Evolutionary conservation across 2,329 filamentous ascomycete genomes (phyloP).

Genomic region (Leptographium wingfieldii): DNA sequence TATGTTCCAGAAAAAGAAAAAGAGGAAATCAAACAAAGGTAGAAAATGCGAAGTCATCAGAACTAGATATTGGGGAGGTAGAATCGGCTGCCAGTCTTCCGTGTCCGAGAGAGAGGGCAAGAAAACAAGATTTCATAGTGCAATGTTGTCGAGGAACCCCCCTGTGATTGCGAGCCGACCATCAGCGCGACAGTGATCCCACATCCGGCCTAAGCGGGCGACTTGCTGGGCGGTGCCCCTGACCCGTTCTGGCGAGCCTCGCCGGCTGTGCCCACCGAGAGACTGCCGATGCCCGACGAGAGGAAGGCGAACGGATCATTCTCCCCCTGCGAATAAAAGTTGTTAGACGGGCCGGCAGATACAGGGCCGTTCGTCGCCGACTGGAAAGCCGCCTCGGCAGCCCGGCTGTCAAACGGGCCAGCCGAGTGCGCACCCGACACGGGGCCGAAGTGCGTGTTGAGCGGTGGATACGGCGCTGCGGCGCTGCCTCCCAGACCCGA

Average conservation of each 20-base stretch:
- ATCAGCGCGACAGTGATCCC: not conserved
- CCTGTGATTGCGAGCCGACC: not conserved
- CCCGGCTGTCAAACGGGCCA: constrained; percentile 82
- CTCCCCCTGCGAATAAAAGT: constrained; percentile 53
- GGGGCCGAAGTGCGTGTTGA: constrained; percentile 71
- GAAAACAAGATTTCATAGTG: not conserved
- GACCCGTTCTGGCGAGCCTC: constrained; percentile 52
- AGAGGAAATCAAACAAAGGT: constrained; percentile 3
- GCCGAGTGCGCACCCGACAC: constrained; percentile 69
- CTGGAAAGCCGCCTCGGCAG: constrained; percentile 88
- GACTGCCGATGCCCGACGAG: constrained; percentile 56
- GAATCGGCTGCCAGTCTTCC: not conserved
- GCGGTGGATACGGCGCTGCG: constrained; percentile 64
- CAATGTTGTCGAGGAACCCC: not conserved
- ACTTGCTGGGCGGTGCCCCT: constrained; percentile 44
- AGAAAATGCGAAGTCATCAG: constrained; percentile 10
- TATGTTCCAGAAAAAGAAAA: constrained; percentile 5
- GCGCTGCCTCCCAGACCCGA: constrained; percentile 71
- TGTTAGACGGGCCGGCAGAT: constrained; percentile 63
- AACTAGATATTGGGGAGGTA: constrained; percentile 10
- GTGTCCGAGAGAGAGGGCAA: not conserved
- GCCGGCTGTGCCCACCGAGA: constrained; percentile 52
- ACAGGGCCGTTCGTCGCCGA: constrained; percentile 72
- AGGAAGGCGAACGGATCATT: constrained; percentile 73
- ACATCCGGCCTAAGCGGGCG: constrained; percentile 34